phyloP scores from a whole-genome alignment of 352 stramenopile species.

The Poterioochromonas sp. region DNA sequence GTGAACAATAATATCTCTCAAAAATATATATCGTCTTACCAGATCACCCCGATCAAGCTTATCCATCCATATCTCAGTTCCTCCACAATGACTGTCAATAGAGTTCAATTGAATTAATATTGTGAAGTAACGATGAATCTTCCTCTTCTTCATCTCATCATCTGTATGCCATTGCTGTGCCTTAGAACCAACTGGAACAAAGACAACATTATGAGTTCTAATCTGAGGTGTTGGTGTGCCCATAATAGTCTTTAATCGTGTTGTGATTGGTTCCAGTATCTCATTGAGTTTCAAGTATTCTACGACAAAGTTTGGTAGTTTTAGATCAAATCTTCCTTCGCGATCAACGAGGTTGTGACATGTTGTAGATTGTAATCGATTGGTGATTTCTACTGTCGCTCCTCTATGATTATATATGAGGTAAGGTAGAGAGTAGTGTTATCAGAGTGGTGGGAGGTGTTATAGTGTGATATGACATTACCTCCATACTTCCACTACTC shows the following conservation, averaged over 20 bases:
- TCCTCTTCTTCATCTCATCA: not conserved
- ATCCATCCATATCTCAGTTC: conserved; percentile 17
- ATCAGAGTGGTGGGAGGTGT: too few relatives aligned
- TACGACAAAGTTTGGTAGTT: conserved; percentile 20
- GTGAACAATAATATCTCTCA: too few relatives aligned
- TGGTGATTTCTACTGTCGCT: not conserved
- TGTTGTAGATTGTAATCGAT: not conserved
- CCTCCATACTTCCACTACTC: conserved; percentile 5
- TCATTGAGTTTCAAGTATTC: not conserved
- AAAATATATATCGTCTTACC: not conserved
- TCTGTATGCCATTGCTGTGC: conserved; percentile 10
- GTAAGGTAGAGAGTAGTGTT: too few relatives aligned
- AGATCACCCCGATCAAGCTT: conserved; percentile 13
- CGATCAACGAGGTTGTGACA: not conserved
- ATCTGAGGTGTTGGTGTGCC: not conserved
- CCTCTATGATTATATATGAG: too few relatives aligned
- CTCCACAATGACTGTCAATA: conserved; percentile 2
- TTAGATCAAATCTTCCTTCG: conserved; percentile 12
- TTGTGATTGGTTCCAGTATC: not conserved
- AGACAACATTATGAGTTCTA: conserved; percentile 16
- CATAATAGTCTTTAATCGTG: not conserved
- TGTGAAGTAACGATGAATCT: not conserved
- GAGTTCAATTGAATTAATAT: conserved; percentile 24
- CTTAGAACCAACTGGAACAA: conserved; percentile 15
- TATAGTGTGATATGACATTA: too few relatives aligned